Conservation (phyloP, 257 asterid species). For the Ehretia macrophylla region DNA sequence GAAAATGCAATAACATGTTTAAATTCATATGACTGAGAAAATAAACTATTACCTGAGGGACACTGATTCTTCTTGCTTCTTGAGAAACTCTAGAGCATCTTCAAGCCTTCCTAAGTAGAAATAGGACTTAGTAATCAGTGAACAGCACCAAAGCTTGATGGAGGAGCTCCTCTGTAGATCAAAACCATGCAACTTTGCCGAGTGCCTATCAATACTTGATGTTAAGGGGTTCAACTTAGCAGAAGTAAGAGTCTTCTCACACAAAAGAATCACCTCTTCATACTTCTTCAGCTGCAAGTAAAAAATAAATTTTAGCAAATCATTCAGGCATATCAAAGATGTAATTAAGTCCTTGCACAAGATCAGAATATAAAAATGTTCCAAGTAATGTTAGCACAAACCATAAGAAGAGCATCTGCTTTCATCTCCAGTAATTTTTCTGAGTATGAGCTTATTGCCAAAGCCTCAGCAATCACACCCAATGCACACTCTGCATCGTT, state of each 20-base stretch:
- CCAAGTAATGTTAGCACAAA: constrained; percentile 20
- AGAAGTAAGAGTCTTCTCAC: constrained; percentile 57
- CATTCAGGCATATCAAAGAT: background rate
- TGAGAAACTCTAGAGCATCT: constrained; percentile 66
- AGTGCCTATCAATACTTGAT: constrained; percentile 28
- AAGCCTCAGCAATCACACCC: constrained; percentile 62
- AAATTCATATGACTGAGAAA: background rate
- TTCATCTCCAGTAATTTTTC: constrained; percentile 69
- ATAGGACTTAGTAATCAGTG: constrained; percentile 61
- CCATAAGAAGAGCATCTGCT: constrained; percentile 84
- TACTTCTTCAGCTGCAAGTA: constrained; percentile 69
- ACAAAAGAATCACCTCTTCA: constrained; percentile 72
- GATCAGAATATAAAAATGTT: background rate
- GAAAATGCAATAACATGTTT: no score
- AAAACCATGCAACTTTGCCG: constrained; percentile 33
- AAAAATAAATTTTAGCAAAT: constrained; percentile 9
- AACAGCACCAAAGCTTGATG: constrained; percentile 59
- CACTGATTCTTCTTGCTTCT: constrained; percentile 63
- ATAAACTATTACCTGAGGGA: constrained; percentile 43
- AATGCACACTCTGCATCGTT: constrained; percentile 60
- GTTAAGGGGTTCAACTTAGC: constrained; percentile 36
- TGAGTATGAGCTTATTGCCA: constrained; percentile 64
- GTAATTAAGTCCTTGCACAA: background rate
- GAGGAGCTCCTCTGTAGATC: constrained; percentile 48
- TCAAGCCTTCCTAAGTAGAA: constrained; percentile 83